Evolutionary conservation across 345 rosid species (phyloP).

Genomic region (Gossypioides kirkii): DNA sequence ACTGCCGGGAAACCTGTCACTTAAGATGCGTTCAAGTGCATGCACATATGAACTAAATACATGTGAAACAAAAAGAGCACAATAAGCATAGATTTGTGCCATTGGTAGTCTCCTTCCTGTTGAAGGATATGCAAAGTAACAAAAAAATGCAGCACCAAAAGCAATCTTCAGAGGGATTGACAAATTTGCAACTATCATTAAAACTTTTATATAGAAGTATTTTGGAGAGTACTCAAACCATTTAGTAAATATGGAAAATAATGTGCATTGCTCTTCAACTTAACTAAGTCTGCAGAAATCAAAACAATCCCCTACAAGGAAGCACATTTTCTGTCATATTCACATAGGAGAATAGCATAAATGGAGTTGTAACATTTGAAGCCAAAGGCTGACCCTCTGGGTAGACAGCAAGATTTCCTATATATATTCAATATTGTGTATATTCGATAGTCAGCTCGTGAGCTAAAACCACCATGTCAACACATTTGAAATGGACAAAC

Average conservation of each 20-base stretch:
- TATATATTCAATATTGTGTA: not conserved
- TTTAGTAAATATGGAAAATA: not conserved
- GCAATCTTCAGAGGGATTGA: not conserved
- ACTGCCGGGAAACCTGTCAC: not conserved
- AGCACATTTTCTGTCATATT: not conserved
- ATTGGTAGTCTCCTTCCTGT: not conserved
- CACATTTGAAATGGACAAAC: not conserved
- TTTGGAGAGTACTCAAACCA: not conserved
- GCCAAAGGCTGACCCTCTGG: not conserved
- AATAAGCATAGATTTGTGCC: not conserved
- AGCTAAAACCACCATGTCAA: not conserved
- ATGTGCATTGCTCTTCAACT: not conserved
- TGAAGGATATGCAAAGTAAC: conserved; percentile 1
- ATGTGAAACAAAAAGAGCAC: not conserved
- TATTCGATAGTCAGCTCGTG: not conserved
- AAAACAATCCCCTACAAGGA: not conserved
- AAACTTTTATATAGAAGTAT: not conserved
- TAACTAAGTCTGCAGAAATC: not conserved
- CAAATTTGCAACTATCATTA: not conserved
- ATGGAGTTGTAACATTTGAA: not conserved
- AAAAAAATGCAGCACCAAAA: not conserved
- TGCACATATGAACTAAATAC: not conserved
- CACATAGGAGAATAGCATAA: not conserved
- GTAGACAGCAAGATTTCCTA: not conserved
- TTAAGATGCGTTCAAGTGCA: not conserved